These are phyloP conservation scores for Macaranga tanarius DNA, from an alignment of 441 rosid genomes.

Conservation along the genomic window DNA sequence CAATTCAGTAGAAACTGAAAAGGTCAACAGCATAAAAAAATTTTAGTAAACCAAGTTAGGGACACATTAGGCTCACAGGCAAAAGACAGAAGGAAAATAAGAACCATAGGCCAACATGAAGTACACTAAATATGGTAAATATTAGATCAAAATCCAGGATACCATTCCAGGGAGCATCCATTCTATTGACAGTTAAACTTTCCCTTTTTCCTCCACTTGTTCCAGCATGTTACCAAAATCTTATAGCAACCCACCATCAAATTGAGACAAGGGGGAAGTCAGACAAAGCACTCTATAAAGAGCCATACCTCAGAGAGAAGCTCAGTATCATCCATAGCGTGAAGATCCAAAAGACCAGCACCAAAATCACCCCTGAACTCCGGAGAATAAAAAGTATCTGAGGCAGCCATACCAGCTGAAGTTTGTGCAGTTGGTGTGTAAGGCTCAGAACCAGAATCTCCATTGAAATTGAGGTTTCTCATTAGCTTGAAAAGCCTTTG, in stretches of 20 bases:
- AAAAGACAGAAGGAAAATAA: background rate
- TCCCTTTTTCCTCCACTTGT: background rate
- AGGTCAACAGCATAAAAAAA: background rate
- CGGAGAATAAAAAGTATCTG: constrained; percentile 83
- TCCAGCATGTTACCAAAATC: background rate
- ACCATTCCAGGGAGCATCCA: background rate
- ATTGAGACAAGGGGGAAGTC: background rate
- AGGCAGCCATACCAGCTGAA: constrained; percentile 52
- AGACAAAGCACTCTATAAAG: background rate
- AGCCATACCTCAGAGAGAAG: constrained; percentile 86
- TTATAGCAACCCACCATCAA: background rate
- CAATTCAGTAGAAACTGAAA: background rate
- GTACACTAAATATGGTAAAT: background rate
- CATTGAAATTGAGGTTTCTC: constrained; percentile 93
- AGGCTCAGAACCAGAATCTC: constrained; percentile 84
- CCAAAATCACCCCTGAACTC: constrained; percentile 98
- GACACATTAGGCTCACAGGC: background rate
- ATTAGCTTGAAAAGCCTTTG: constrained; percentile 92
- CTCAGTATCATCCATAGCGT: constrained; percentile 97
- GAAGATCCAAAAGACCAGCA: constrained; percentile 97
- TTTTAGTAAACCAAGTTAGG: background rate
- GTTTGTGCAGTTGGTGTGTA: constrained; percentile 70
- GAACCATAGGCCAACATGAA: background rate
- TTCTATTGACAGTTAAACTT: background rate
- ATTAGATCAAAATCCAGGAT: background rate